phyloP scores from a whole-genome alignment of 257 asterid genomes.

The Schizonepeta tenuifolia region DNA sequence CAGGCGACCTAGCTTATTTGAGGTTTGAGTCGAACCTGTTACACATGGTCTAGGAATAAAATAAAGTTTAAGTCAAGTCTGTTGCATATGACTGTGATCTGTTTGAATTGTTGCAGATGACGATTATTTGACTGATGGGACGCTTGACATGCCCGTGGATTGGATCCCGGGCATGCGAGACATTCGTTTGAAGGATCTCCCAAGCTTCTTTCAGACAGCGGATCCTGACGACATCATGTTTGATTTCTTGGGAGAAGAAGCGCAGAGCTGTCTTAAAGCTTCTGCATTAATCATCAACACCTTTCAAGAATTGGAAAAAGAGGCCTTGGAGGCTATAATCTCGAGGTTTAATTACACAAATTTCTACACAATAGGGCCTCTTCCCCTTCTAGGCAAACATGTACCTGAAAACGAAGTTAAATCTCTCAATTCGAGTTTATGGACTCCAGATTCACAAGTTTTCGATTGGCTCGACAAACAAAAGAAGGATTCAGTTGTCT shows the following conservation, averaged over 20 bases:
- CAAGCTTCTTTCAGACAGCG: conserved; percentile 52
- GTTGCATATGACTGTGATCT: too few species aligned
- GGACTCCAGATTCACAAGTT: conserved; percentile 48
- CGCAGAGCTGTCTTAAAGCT: conserved; percentile 44
- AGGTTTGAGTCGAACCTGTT: too few species aligned
- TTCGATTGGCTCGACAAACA: conserved; percentile 51
- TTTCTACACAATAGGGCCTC: conserved; percentile 57
- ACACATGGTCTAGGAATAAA: too few species aligned
- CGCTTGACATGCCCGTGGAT: conserved; percentile 48
- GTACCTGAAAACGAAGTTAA: conserved; percentile 31
- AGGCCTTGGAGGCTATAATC: conserved; percentile 39
- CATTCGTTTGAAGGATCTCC: conserved; percentile 53
- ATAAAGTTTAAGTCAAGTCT: too few species aligned
- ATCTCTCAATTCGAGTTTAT: conserved; percentile 47
- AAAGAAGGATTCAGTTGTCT: conserved; percentile 47
- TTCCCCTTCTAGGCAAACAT: conserved; percentile 37
- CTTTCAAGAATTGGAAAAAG: conserved; percentile 48
- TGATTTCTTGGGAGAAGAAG: conserved; percentile 53
- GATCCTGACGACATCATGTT: conserved; percentile 68
- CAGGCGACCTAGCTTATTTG: too few species aligned
- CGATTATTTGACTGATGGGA: conserved; percentile 52
- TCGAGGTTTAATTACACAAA: conserved; percentile 47
- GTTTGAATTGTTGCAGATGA: conserved; percentile 40
- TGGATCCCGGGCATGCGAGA: conserved; percentile 58
- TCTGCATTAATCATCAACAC: conserved; percentile 58